These are phyloP conservation scores for Trypanosomatidae sp. DNA, from an alignment of 208 protist species.

Conservation along the genomic window DNA sequence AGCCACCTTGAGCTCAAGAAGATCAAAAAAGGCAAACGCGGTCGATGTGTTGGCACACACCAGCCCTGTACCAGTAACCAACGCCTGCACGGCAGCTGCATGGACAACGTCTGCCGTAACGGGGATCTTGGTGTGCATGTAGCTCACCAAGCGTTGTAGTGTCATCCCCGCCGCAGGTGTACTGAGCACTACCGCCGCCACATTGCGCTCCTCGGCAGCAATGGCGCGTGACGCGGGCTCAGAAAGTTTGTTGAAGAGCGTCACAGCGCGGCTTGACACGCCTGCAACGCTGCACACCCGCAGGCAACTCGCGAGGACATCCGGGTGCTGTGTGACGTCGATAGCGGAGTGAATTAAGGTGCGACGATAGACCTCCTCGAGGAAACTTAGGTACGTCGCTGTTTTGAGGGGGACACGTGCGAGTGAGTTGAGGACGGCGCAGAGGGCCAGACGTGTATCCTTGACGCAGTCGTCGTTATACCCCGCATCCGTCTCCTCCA, in stretches of 20 bases:
- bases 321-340: conserved; percentile 35
- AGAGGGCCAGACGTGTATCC: conserved; percentile 20
- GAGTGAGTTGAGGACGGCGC: conserved; percentile 34
- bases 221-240: conserved; percentile 29
- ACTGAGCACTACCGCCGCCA: conserved; percentile 38
- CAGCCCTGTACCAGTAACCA: conserved; percentile 12
- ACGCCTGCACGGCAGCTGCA: conserved; percentile 34
- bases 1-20: conserved; percentile 25
- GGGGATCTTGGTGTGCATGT: conserved; percentile 28
- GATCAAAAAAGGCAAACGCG: conserved; percentile 30
- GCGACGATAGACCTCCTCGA: conserved; percentile 27
- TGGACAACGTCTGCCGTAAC: conserved; percentile 39
- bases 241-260: conserved; percentile 57
- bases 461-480: conserved; percentile 12
- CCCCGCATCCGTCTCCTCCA: conserved; percentile 41
- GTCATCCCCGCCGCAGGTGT: conserved; percentile 17
- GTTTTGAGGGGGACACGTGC: conserved; percentile 32
- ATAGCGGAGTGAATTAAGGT: conserved; percentile 11
- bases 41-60: not conserved
- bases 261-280: conserved; percentile 14
- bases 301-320: conserved; percentile 32
- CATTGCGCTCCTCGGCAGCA: conserved; percentile 34
- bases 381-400: conserved; percentile 10
- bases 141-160: conserved; percentile 44
- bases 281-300: conserved; percentile 23